A percentile compares a stretch with the other conserved stretches of the same genome.
These are phyloP conservation scores for Ophiostoma perfectum DNA, from an alignment of 2,329 filamentous ascomycete species.

Conservation along the genomic window DNA sequence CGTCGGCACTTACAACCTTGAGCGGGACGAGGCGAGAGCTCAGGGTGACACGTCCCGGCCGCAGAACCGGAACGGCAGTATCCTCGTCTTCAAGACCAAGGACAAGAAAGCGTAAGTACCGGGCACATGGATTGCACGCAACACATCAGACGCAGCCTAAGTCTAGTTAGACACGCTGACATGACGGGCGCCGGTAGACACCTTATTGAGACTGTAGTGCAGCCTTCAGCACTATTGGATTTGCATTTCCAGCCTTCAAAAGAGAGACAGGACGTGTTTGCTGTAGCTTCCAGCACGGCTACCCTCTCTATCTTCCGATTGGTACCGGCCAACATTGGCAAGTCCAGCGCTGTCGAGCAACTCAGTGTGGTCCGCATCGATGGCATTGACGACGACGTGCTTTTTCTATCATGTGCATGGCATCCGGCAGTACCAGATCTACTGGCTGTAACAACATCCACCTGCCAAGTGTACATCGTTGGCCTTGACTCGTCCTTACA, in stretches of 20 bases:
- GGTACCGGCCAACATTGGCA: constrained; percentile 34
- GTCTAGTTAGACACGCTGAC: background rate
- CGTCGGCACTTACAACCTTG: constrained; percentile 78
- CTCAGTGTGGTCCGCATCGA: constrained; percentile 43
- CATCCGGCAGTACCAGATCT: constrained; percentile 51
- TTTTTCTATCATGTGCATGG: constrained; percentile 72
- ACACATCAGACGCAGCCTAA: background rate
- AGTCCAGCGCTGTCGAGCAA: constrained; percentile 35
- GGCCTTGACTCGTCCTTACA: constrained; percentile 41
- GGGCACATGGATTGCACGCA: no score
- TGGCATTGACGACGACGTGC: constrained; percentile 49
- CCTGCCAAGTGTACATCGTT: constrained; percentile 57
- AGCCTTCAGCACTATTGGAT: constrained; percentile 74
- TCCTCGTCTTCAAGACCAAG: constrained; percentile 59
- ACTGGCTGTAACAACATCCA: constrained; percentile 67
- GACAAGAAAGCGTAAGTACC: constrained; percentile 48
- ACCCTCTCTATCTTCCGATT: constrained; percentile 60
- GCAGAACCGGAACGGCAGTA: constrained; percentile 66
- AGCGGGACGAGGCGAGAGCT: constrained; percentile 39
- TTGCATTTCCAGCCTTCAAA: constrained; percentile 66
- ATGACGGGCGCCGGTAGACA: constrained; percentile 2
- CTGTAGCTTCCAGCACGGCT: constrained; percentile 72
- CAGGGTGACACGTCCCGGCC: constrained; percentile 35
- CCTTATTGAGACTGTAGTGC: constrained; percentile 50
- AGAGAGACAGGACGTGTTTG: constrained; percentile 52